Base-by-base conservation (phyloP, 768 basidiomycete genomes). In the Tricholomella constricta region DNA sequence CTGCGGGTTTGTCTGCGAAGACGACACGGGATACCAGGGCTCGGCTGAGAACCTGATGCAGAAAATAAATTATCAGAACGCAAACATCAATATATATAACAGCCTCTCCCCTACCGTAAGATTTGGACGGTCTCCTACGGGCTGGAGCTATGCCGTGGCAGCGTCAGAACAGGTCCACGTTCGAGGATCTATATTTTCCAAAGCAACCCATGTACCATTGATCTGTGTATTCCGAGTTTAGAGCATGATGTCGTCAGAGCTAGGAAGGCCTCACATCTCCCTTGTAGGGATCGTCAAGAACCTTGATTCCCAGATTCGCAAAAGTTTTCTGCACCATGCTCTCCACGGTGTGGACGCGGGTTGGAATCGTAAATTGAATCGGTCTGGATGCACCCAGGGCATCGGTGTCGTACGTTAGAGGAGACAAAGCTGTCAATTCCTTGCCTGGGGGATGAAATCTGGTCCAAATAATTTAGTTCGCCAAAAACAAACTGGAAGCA, bases 381-480 rank as follows among this genome's bases (percentile, higher is more conserved):
- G 65, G 69, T 4, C 70, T 69, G 2, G 58, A 55, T 12, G 60
- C 57, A 12, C 69, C 69, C 38, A 58, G 66, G 38, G 60, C 37
- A 11, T 58, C 45, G 11, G 47, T 35, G 11, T 66, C 61, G 56
- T 64, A 69, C 1, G 63, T 62, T 41, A 68, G 62, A 6, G 66
- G 69, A 48, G 61, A 70, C 12, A 57, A 17, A 35, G 65, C 63
- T 1, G 54, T 52, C 31, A 66, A 63, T 34, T 69, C 65, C 15
- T 65, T 48, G 5, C 60, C 46, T 7, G 69, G 65, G 19, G 62
- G 60, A 52, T 66, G 61, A 46, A 68, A 70, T 2, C 69, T 72
- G 26, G 17, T 20, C 2, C 11, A 6, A 34, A 25, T 42, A n/a
- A n/a, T 27, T 38, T 19, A 50, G 48, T n/a, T 20, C 26, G 15